Conservation (phyloP, 2,329 filamentous ascomycete genomes). For the Paramyrothecium roridum region DNA sequence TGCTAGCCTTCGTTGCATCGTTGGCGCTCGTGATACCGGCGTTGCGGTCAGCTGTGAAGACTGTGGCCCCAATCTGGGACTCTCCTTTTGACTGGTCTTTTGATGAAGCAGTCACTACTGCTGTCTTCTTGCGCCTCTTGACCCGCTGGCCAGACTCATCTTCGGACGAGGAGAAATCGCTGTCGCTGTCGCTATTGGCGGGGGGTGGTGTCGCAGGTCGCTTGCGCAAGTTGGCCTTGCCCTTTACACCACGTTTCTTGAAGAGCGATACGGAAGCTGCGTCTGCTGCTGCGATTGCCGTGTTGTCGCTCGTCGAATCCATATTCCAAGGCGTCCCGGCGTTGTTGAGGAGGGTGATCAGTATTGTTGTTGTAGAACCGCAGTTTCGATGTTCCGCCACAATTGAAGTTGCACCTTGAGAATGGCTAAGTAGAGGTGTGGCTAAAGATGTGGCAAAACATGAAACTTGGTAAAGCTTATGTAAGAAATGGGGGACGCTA, state of each 20-base stretch:
- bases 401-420: not conserved
- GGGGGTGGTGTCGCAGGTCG: constrained; percentile 75
- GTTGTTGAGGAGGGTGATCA: not conserved
- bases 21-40: constrained; percentile 65
- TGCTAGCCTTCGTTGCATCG: constrained; percentile 84
- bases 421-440: no score
- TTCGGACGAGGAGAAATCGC: constrained; percentile 69
- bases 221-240: constrained; percentile 76
- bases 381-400: not conserved
- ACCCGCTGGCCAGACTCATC: constrained; percentile 73
- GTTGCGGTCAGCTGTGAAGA: constrained; percentile 59
- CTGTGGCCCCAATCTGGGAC: constrained; percentile 44
- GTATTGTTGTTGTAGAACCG: not conserved
- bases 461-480: no score
- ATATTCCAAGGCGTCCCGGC: not conserved
- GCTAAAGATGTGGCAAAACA: no score
- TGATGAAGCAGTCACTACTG: constrained; percentile 63
- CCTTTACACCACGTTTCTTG: constrained; percentile 80
- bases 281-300: not conserved
- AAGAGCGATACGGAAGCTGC: constrained; percentile 63
- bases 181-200: constrained; percentile 56
- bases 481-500: no score
- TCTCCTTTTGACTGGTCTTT: constrained; percentile 34
- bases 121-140: constrained; percentile 72
- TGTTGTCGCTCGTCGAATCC: not conserved